Evolutionary conservation across 108 stramenopile genomes (phyloP), one percentile per base, ranked within the genome.

Genomic region (Discostella pseudostelligera): DNA sequence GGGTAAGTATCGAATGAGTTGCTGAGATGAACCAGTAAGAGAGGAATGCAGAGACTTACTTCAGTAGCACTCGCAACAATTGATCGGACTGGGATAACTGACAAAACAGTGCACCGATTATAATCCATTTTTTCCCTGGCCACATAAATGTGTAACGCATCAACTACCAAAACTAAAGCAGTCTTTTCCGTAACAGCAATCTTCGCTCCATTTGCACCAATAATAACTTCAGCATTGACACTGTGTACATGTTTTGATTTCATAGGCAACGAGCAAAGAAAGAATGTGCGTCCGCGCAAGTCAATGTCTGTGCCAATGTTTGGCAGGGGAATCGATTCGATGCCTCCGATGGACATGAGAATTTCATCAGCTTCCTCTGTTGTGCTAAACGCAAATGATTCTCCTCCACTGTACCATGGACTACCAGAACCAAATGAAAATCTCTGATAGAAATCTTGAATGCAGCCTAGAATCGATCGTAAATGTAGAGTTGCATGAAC

Each of bases 11-110:
- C 3, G 3, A 45, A 17, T 17, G 10, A 16, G 6, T 0, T 47
- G 17, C 21, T 1, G 13, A 47, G 7, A 17, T 47, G 16, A 47
- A 47, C 17, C 6, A 17, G 2, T 0, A 47, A 7, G 20, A 47
- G 16, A 3, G 16, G 7, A 6, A 47, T 47, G 46, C n/a, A 17
- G 0, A 39, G 4, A 58, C 57, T 58, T 58, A 58, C 57, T 55
- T 74, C 90, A 21, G 68, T 65, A 21, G 82, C 87, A n/a, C 70
- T 81, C 13, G 85, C 88, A 59, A 93, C 85, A 14, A 93, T 72
- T 47, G 73, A 77, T 43, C 84, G 44, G 8, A 89, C 62, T 2
- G 87, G 80, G 19, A 85, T 65, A 6, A 64, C 58, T 47, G 62
- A 72, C 28, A 87, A 13, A 42, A 93, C 51, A 1, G 76, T 82